Conservation (phyloP, 768 basidiomycete genomes). For the Kwoniella dejecticola region DNA sequence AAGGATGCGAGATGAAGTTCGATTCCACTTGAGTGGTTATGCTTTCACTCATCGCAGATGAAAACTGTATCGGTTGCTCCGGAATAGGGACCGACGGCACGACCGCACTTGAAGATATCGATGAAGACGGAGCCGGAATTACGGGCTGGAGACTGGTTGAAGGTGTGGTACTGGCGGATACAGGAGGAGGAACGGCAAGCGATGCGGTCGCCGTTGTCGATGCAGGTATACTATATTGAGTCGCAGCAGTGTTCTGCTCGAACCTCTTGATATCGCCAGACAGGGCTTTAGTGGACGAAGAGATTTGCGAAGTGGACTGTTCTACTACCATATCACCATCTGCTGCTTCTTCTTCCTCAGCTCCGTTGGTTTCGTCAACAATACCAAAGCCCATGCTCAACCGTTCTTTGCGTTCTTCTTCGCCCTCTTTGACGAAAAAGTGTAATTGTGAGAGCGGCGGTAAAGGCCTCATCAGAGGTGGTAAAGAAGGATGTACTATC, state of each 20-base stretch:
- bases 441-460: slow-evolving; percentile 47
- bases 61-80: too few relatives aligned
- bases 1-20: not conserved
- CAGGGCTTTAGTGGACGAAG: not conserved
- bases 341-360: not conserved
- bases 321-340: not conserved
- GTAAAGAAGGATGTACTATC: slow-evolving; percentile 47
- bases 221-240: too few relatives aligned
- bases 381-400: slow-evolving; percentile 35
- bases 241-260: not conserved
- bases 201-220: too few relatives aligned
- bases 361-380: slow-evolving; percentile 2
- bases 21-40: not conserved
- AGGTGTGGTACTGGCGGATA: not conserved
- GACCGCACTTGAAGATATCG: too few relatives aligned
- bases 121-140: too few relatives aligned
- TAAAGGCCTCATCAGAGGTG: slow-evolving; percentile 42
- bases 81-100: not conserved
- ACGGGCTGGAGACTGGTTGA: too few relatives aligned
- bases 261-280: not conserved
- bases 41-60: too few relatives aligned
- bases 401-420: slow-evolving; percentile 42
- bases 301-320: not conserved
- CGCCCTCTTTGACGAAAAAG: slow-evolving; percentile 39
- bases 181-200: too few relatives aligned